Evolutionary conservation across 495 filamentous ascomycete species (phyloP).

Genomic region (Penicillium subrubescens): DNA sequence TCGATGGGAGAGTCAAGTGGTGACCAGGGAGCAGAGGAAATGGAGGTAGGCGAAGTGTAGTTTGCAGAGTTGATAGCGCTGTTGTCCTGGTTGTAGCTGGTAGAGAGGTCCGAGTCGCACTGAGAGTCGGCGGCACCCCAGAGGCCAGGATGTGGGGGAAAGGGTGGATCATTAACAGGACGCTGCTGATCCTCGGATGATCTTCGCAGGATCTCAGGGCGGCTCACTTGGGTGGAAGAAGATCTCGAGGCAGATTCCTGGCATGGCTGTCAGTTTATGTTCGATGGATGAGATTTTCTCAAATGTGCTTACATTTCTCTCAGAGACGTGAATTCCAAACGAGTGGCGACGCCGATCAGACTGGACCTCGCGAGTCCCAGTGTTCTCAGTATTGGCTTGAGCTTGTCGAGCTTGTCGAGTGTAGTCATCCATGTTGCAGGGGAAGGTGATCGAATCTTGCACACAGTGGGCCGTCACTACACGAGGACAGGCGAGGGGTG

Average conservation of each 20-base stretch:
- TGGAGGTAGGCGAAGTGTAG: constrained; percentile 23
- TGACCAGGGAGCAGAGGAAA: constrained; percentile 24
- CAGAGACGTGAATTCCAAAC: constrained; percentile 24
- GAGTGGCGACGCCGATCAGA: constrained; percentile 8
- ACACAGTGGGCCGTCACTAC: neutral
- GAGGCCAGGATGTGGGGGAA: neutral
- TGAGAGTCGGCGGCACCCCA: neutral
- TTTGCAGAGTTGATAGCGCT: constrained; percentile 12
- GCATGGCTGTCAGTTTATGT: neutral
- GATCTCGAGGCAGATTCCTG: neutral
- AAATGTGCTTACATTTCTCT: constrained; percentile 13
- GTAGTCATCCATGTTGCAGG: neutral
- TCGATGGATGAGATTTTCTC: neutral
- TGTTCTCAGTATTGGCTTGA: neutral
- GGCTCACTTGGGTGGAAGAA: neutral
- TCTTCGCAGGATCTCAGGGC: neutral
- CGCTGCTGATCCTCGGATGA: neutral
- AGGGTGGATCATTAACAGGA: neutral
- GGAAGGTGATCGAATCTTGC: neutral
- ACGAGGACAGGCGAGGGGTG: neutral
- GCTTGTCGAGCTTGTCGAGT: neutral
- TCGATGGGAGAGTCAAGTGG: constrained; percentile 31
- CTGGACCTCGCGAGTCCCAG: neutral
- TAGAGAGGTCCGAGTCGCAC: constrained; percentile 8
- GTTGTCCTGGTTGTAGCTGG: neutral